phyloP scores from a whole-genome alignment of 495 filamentous ascomycete genomes.

The Daldinia caldariorum region DNA sequence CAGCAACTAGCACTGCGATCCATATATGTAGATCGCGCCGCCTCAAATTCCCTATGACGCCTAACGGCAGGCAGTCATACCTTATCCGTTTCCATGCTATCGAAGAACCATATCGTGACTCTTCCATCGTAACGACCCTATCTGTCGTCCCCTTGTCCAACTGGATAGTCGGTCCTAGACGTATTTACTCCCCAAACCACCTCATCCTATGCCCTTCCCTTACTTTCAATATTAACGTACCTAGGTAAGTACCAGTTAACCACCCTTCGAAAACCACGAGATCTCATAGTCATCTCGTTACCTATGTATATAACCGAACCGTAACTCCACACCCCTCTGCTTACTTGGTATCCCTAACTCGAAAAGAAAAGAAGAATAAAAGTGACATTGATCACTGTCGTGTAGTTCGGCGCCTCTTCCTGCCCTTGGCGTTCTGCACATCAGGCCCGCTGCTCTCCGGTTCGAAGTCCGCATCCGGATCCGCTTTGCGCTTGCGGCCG shows the following conservation, averaged over 20 bases:
- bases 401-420: neutral
- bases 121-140: neutral
- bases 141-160: neutral
- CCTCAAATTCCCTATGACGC: neutral
- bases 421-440: neutral
- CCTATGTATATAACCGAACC: neutral
- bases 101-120: neutral
- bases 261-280: neutral
- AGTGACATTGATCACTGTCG: neutral
- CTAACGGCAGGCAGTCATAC: neutral
- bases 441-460: neutral
- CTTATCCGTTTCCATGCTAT: neutral
- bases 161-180: neutral
- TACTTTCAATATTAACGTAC: neutral
- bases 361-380: neutral
- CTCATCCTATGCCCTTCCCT: neutral
- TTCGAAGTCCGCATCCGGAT: neutral
- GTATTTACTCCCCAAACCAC: neutral
- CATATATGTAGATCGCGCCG: neutral
- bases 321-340: neutral
- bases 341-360: neutral
- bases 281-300: neutral
- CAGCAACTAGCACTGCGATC: neutral
- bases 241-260: neutral
- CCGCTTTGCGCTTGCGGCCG: neutral